A percentile compares a stretch with the other conserved stretches of the same genome.
These are phyloP conservation scores for Saposhnikovia divaricata DNA, from an alignment of 129 eudicot genomes.

Conservation along the genomic window DNA sequence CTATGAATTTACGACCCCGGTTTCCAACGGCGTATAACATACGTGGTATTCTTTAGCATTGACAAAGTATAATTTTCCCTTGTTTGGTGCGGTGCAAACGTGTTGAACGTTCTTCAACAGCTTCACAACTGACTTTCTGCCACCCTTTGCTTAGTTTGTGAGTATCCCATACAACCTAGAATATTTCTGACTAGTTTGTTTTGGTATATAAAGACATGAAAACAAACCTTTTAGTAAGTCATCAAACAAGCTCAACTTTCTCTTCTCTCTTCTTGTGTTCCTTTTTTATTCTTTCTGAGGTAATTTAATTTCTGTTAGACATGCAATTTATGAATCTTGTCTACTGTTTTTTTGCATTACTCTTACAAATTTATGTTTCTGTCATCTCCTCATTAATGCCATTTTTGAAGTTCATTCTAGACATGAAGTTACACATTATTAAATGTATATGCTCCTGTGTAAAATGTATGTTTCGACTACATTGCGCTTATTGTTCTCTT, in stretches of 20 bases:
- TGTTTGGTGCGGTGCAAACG: conserved; percentile 34
- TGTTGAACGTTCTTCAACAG: conserved; percentile 16
- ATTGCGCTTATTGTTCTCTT: not conserved
- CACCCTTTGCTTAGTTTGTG: conserved; percentile 51
- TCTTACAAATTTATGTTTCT: not conserved
- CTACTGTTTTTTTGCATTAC: too few species aligned
- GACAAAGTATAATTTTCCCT: conserved; percentile 18
- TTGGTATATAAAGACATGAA: conserved; percentile 24
- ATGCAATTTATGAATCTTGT: too few species aligned
- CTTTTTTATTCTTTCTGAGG: not conserved
- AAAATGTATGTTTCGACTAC: not conserved
- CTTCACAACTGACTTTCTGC: conserved; percentile 26
- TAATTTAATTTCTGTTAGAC: not conserved
- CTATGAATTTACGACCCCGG: too few species aligned
- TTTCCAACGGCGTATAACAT: not conserved
- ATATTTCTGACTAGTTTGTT: conserved; percentile 15
- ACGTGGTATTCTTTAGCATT: not conserved
- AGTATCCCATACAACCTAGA: conserved; percentile 13
- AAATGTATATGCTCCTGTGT: not conserved
- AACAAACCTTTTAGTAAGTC: not conserved
- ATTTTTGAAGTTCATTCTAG: not conserved
- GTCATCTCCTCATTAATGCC: not conserved
- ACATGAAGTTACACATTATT: too few species aligned
- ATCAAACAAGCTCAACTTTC: not conserved
- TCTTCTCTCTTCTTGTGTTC: conserved; percentile 2